These are phyloP conservation scores for Sordariomycetes sp. DNA, from an alignment of 2,329 filamentous ascomycete genomes.

Conservation along the genomic window DNA sequence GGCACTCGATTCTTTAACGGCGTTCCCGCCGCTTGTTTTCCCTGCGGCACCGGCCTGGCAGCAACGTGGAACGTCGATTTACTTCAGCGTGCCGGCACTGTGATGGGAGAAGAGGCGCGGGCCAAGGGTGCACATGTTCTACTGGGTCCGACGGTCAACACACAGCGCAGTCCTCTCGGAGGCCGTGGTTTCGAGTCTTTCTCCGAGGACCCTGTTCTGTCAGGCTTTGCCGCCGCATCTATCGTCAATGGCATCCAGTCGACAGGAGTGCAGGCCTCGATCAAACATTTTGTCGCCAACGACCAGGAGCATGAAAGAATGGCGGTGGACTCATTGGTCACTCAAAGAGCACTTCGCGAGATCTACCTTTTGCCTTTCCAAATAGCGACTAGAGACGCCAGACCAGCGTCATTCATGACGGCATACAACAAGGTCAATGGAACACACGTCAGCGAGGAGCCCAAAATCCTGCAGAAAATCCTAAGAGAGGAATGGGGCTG, in stretches of 20 bases:
- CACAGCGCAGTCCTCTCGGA: constrained; percentile 35
- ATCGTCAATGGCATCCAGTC: constrained; percentile 34
- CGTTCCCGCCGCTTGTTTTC: constrained; percentile 19
- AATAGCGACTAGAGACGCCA: constrained; percentile 28
- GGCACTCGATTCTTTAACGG: constrained; percentile 17
- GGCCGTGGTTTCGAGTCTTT: constrained; percentile 39
- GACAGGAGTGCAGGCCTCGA: constrained; percentile 29
- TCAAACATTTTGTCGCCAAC: constrained; percentile 38
- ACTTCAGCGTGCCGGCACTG: constrained; percentile 43
- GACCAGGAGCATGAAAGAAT: constrained; percentile 23
- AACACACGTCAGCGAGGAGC: constrained; percentile 29
- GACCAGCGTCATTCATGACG: constrained; percentile 34
- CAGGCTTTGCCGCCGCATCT: constrained; percentile 31
- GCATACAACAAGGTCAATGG: constrained; percentile 37
- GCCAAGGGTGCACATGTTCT: constrained; percentile 62
- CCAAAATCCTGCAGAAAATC: constrained; percentile 13
- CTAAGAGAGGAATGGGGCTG: constrained; percentile 29
- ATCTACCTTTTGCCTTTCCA: constrained; percentile 36
- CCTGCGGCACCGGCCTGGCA: constrained; percentile 32
- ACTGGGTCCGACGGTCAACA: constrained; percentile 53
- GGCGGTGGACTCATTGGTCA: constrained; percentile 17
- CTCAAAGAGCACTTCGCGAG: constrained; percentile 18
- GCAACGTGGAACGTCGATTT: constrained; percentile 54
- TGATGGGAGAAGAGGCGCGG: constrained; percentile 43
- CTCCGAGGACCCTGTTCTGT: constrained; percentile 35